Evolutionary conservation across 495 filamentous ascomycete species (phyloP).

Genomic region (Penicillium cosmopolitanum): DNA sequence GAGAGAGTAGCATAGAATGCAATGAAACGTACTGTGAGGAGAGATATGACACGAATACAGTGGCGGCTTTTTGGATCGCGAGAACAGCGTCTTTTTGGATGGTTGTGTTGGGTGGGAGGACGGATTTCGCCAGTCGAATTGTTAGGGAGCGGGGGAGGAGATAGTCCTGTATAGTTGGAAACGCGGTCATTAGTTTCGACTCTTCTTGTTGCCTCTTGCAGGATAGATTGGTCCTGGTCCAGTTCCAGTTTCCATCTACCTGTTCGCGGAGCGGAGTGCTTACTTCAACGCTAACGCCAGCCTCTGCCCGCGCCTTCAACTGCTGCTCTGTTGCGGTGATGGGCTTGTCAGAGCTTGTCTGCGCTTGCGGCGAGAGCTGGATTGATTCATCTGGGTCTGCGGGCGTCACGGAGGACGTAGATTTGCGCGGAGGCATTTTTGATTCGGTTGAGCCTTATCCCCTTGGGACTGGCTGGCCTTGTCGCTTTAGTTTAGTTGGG

Average conservation of each 20-base stretch:
- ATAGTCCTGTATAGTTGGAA: conserved; percentile 72
- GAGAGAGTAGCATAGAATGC: not conserved
- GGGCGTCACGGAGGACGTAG: conserved; percentile 37
- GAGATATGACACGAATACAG: conserved; percentile 91
- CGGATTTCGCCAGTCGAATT: conserved; percentile 88
- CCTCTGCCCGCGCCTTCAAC: conserved; percentile 48
- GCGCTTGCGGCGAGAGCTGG: conserved; percentile 22
- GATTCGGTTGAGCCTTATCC: too few species aligned
- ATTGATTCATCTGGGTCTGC: conserved; percentile 29
- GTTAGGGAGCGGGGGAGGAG: conserved; percentile 93
- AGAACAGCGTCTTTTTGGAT: conserved; percentile 92
- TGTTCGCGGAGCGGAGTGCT: not conserved
- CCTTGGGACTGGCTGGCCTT: too few species aligned
- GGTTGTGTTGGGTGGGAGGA: conserved; percentile 94
- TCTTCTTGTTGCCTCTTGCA: not conserved
- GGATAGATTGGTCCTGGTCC: too few species aligned
- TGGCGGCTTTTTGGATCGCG: conserved; percentile 90
- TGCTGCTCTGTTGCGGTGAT: conserved; percentile 52
- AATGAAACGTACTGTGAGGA: conserved; percentile 68
- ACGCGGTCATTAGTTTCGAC: conserved; percentile 7
- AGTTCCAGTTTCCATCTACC: too few species aligned
- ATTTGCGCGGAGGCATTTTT: conserved; percentile 43
- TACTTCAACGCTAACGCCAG: conserved; percentile 50
- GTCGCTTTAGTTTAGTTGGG: not conserved
- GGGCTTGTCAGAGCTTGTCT: conserved; percentile 26